These are phyloP conservation scores for Rosa lucieae DNA, from an alignment of 306 rosid species.

Conservation along the genomic window DNA sequence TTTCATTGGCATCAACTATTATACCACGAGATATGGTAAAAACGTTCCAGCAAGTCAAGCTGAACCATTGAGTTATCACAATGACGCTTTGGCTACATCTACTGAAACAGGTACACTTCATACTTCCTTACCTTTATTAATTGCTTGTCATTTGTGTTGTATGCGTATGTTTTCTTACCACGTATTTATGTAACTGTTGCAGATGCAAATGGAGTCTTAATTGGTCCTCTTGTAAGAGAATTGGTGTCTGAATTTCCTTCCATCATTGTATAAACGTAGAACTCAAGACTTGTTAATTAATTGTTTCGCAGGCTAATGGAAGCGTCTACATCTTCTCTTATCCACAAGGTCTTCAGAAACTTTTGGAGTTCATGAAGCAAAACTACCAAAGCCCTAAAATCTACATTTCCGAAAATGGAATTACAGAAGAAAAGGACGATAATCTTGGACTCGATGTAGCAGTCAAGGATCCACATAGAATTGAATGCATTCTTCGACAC, in stretches of 20 bases:
- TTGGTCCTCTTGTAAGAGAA: neutral
- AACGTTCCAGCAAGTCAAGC: neutral
- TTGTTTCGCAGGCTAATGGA: constrained; percentile 10
- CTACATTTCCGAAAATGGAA: constrained; percentile 24
- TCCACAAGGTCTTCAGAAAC: constrained; percentile 25
- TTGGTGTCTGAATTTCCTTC: neutral
- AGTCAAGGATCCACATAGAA: constrained; percentile 30
- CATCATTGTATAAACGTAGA: neutral
- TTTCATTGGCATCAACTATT: constrained; percentile 36
- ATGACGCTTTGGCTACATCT: neutral
- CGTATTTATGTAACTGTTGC: neutral
- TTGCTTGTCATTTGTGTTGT: neutral
- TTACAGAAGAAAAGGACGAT: neutral
- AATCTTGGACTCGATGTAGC: neutral
- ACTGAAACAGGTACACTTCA: neutral
- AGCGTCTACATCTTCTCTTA: constrained; percentile 14
- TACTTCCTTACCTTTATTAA: neutral
- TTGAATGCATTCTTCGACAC: constrained; percentile 18
- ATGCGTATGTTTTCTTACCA: neutral
- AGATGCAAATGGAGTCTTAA: neutral
- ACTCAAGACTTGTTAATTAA: neutral
- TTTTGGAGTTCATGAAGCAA: constrained; percentile 20
- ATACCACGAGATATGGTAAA: constrained; percentile 24
- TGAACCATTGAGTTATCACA: constrained; percentile 3
- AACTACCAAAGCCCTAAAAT: constrained; percentile 23